Evolutionary conservation across 208 protist species (phyloP).

Genomic region (Wallacemonas sp.): DNA sequence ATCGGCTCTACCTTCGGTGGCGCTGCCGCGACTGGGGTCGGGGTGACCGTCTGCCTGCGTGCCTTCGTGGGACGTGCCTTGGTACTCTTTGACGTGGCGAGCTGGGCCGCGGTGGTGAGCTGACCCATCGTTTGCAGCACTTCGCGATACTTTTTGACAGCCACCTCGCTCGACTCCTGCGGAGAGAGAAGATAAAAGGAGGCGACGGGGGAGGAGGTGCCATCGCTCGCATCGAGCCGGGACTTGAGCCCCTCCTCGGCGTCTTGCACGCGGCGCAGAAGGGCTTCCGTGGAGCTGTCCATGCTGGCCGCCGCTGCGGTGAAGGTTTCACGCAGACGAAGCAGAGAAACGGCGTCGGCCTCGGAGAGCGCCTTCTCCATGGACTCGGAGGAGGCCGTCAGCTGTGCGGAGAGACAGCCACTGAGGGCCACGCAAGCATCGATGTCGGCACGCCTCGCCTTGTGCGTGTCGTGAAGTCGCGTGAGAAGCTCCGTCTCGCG

Average conservation of each 20-base stretch:
- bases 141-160: conserved; percentile 22
- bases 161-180: conserved; percentile 21
- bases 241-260: conserved; percentile 4
- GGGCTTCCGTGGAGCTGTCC: conserved; percentile 14
- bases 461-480: conserved; percentile 1
- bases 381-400: conserved; percentile 9
- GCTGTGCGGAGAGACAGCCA: neutral
- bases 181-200: conserved; percentile 34
- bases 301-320: conserved; percentile 12
- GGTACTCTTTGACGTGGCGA: conserved; percentile 4
- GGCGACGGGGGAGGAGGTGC: conserved; percentile 23
- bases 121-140: conserved; percentile 29
- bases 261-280: neutral
- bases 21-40: neutral
- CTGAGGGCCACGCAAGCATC: neutral
- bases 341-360: conserved; percentile 15
- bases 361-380: conserved; percentile 11
- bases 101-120: conserved; percentile 16
- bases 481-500: conserved; percentile 41
- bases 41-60: too few species aligned
- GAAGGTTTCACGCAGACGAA: conserved; percentile 5
- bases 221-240: conserved; percentile 14
- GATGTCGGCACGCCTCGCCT: neutral
- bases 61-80: too few species aligned
- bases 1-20: neutral